These are phyloP conservation scores for Trichophyton simii DNA, from an alignment of 2,329 filamentous ascomycete species.

Conservation along the genomic window DNA sequence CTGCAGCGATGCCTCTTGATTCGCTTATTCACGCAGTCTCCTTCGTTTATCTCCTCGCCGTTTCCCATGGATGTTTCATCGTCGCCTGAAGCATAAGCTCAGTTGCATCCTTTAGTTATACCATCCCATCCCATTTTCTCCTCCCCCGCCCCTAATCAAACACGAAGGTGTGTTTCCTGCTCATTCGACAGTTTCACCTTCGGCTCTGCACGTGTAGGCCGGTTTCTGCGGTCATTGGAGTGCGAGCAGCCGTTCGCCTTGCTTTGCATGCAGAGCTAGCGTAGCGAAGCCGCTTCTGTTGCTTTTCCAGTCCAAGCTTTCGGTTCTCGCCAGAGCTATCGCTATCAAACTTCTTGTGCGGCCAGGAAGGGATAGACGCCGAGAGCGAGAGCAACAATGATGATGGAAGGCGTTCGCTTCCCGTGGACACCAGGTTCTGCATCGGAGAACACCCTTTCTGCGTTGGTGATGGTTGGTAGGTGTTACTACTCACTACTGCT, in stretches of 20 bases:
- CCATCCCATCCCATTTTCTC: neutral
- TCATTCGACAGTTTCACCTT: neutral
- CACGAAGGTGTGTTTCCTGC: neutral
- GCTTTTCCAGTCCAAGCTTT: neutral
- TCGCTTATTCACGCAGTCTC: neutral
- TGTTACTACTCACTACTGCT: too few relatives aligned
- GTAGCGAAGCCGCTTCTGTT: too few relatives aligned
- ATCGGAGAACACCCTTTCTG: neutral
- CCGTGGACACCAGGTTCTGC: neutral
- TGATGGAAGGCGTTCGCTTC: neutral
- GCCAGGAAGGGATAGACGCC: neutral
- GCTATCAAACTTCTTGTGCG: neutral
- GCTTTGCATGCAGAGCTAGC: too few relatives aligned
- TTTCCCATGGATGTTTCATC: neutral
- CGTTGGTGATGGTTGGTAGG: neutral
- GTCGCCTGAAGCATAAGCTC: neutral
- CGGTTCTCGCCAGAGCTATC: neutral
- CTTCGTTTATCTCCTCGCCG: neutral
- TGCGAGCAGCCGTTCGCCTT: neutral
- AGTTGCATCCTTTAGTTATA: too few relatives aligned
- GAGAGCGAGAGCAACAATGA: neutral
- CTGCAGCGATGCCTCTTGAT: neutral
- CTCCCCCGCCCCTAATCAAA: neutral
- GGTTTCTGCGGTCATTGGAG: neutral
- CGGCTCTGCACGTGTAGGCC: neutral